Conservation (phyloP, 169 alveolate species). For the Theileria luwenshuni region DNA sequence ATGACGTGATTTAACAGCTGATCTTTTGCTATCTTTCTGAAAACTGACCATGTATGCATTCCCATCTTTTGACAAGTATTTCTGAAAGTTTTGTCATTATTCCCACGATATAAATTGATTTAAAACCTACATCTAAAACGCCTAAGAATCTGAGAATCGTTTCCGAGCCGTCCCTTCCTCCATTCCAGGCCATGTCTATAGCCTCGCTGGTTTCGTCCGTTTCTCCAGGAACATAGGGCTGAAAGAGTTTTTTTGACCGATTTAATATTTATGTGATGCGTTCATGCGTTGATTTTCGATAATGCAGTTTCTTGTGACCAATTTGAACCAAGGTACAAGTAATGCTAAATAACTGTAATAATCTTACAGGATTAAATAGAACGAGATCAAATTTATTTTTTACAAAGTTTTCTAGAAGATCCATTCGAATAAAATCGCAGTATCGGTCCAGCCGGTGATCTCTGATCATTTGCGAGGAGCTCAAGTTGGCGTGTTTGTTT, state of each 20-base stretch:
- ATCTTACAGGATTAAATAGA: constrained; percentile 65
- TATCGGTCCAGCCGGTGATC: constrained; percentile 8
- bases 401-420: constrained; percentile 12
- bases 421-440: constrained; percentile 35
- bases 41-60: constrained; percentile 40
- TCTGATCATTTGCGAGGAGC: constrained; percentile 16
- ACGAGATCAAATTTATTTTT: constrained; percentile 31
- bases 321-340: too few species aligned
- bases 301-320: too few species aligned
- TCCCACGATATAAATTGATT: neutral
- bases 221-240: constrained; percentile 65
- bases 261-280: neutral
- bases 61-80: constrained; percentile 40
- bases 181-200: constrained; percentile 62
- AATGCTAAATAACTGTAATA: too few species aligned
- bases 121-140: constrained; percentile 26
- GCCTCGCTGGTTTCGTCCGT: neutral
- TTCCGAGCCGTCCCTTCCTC: constrained; percentile 61
- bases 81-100: constrained; percentile 5
- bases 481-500: constrained; percentile 33
- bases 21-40: constrained; percentile 1
- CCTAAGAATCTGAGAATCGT: constrained; percentile 40
- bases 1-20: neutral
- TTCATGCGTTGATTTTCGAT: neutral
- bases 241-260: too few species aligned